Conservation (phyloP, 495 filamentous ascomycete species). For the Aspergillus ellipticus region DNA sequence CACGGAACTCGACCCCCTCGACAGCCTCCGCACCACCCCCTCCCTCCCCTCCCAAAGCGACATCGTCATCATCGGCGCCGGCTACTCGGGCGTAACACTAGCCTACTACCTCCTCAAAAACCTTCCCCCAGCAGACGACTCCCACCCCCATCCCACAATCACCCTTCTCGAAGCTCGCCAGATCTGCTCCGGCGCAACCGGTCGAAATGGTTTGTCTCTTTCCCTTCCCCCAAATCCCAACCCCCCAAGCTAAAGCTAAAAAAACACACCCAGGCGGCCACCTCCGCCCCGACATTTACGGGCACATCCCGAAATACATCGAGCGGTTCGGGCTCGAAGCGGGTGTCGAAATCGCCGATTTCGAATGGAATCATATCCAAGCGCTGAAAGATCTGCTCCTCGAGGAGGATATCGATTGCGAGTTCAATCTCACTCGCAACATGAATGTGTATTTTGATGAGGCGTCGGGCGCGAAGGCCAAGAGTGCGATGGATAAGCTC, state of each 20-base stretch:
- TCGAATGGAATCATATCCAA: conserved; percentile 30
- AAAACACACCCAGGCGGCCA: conserved; percentile 28
- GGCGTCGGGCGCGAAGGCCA: conserved; percentile 22
- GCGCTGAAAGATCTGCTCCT: conserved; percentile 27
- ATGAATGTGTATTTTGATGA: conserved; percentile 34
- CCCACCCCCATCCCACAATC: conserved; percentile 19
- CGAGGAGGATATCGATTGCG: conserved; percentile 40
- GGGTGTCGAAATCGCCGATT: conserved; percentile 27
- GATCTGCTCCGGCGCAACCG: conserved; percentile 42
- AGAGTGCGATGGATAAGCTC: conserved; percentile 24
- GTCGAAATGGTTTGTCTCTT: conserved; percentile 31
- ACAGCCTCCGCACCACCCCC: conserved; percentile 47
- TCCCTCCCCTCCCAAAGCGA: conserved; percentile 50
- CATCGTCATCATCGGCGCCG: conserved; percentile 67
- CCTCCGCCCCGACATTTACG: conserved; percentile 34
- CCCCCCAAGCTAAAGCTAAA: neutral
- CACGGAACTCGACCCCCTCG: conserved; percentile 47
- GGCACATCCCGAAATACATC: conserved; percentile 24
- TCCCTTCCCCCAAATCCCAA: neutral
- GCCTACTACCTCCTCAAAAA: conserved; percentile 58
- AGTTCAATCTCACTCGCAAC: conserved; percentile 35
- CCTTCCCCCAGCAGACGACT: conserved; percentile 13
- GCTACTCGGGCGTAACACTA: conserved; percentile 61
- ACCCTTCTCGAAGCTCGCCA: conserved; percentile 39
- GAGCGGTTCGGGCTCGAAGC: conserved; percentile 27